Conservation (phyloP, 2,329 filamentous ascomycete genomes). For the Trichoderma gracile region DNA sequence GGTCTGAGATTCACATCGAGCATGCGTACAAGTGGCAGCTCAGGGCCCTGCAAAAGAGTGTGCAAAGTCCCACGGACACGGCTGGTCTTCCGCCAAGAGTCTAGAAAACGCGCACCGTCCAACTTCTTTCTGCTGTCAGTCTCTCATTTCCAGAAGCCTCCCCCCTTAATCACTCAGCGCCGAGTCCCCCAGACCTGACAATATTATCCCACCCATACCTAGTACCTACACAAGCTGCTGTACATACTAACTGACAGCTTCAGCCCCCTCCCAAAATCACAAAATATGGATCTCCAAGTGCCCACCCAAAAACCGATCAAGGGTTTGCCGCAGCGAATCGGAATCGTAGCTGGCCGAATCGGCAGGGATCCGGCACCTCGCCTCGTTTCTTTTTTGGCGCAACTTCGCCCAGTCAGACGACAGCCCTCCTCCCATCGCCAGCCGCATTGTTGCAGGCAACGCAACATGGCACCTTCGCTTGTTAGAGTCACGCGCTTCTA, state of each 20-base stretch:
- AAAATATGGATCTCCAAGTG: constrained; percentile 24
- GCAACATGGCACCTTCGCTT: background rate
- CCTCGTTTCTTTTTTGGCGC: background rate
- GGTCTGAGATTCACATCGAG: background rate
- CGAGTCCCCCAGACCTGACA: background rate
- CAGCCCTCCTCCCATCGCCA: background rate
- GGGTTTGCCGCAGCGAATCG: constrained; percentile 14
- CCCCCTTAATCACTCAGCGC: background rate
- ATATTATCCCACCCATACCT: background rate
- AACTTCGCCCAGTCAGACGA: constrained; percentile 21
- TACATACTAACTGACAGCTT: constrained; percentile 4
- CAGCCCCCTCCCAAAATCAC: background rate
- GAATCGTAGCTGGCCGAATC: constrained; percentile 22
- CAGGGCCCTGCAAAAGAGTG: too few species aligned
- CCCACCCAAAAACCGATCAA: constrained; percentile 6
- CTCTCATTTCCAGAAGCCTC: constrained; percentile 5
- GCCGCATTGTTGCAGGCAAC: background rate
- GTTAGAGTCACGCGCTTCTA: constrained; percentile 9
- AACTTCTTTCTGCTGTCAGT: background rate
- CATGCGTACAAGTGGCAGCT: background rate
- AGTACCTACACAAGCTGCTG: constrained; percentile 1
- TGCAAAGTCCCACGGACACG: background rate
- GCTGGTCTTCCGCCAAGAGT: background rate
- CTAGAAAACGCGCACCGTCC: background rate
- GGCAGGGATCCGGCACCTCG: constrained; percentile 6